Base-by-base conservation (phyloP, 305 asterid species). In the Fraxinus paxiana region DNA sequence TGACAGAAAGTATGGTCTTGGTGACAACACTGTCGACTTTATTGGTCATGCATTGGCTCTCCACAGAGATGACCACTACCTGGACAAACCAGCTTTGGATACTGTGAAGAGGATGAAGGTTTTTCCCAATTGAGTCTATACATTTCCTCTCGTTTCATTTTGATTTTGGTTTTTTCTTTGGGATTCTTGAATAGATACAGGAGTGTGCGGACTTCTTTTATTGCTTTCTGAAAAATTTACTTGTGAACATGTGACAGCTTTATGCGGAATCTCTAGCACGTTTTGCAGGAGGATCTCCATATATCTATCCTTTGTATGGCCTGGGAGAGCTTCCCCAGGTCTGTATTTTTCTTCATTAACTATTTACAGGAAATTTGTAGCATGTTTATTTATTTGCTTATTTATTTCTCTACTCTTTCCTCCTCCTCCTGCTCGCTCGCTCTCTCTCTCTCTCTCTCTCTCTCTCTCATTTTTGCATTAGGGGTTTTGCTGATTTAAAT, bases 291-390 rank as follows among this genome's bases (percentile, higher is more conserved):
- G 97, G 99, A 81, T 95, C 99, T 63, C 98, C 99, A 26, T 95
- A 95, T 84, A 95, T 95, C 89, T 95, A 95, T 78, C 99, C 99
- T 71, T 78, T 95, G 84, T 95, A 95, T 80, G 98, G 99, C 63
- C 90, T 95, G 65, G 99, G 98, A 82, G 99, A 95, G 91, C 97
- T 95, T 80, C 99, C 99, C 54, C 99, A 93, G 98, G 99, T 95
- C 79, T 75, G 86, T 51, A 75, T 77, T 69, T 74, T 78, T 48
- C 34, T 75, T 33, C 67, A 73, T 33, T 84, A 72, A 48, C 56
- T 79, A 18, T 70, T 38, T 70, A 41, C 51, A 12, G 3, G 61
- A 28, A n/a, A 26, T 71, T 9, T 41, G 12, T 65, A 76, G 79
- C 43, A 41, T 38, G 46, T 9, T 38, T 7, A 38, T 38, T 46